These are phyloP conservation scores for Pleurotus platypus DNA, from an alignment of 768 basidiomycete species.

Conservation along the genomic window DNA sequence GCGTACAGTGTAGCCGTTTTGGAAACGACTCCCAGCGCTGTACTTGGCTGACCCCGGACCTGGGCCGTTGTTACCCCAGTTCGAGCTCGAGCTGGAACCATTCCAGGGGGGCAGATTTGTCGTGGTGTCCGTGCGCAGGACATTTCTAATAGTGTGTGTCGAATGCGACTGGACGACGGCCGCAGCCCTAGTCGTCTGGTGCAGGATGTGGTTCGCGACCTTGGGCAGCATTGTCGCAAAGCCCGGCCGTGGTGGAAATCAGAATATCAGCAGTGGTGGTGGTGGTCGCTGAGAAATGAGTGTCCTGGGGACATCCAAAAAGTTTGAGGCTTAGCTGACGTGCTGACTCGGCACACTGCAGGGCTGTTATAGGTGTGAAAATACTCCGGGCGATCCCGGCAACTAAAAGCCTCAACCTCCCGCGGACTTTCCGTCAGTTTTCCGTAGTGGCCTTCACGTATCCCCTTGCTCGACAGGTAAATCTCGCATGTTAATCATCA, in stretches of 20 bases:
- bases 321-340: no score
- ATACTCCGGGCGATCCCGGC: no score
- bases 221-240: conserved; percentile 70
- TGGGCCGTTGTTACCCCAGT: conserved; percentile 48
- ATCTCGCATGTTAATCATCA: no score
- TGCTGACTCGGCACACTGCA: no score
- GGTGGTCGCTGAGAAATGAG: no score
- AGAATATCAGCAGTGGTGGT: no score
- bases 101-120: conserved; percentile 37
- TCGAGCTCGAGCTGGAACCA: conserved; percentile 45
- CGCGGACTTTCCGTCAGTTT: no score
- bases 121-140: conserved; percentile 53
- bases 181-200: conserved; percentile 74
- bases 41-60: conserved; percentile 74
- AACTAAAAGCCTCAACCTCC: no score
- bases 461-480: no score
- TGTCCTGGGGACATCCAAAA: no score
- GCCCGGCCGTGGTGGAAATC: background rate
- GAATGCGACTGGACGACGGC: conserved; percentile 73
- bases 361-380: no score
- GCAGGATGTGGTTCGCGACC: conserved; percentile 73
- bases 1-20: conserved; percentile 64
- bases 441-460: no score
- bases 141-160: conserved; percentile 67
- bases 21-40: conserved; percentile 67